Conservation (phyloP, 2,329 filamentous ascomycete species). For the Emergomyces africanus region DNA sequence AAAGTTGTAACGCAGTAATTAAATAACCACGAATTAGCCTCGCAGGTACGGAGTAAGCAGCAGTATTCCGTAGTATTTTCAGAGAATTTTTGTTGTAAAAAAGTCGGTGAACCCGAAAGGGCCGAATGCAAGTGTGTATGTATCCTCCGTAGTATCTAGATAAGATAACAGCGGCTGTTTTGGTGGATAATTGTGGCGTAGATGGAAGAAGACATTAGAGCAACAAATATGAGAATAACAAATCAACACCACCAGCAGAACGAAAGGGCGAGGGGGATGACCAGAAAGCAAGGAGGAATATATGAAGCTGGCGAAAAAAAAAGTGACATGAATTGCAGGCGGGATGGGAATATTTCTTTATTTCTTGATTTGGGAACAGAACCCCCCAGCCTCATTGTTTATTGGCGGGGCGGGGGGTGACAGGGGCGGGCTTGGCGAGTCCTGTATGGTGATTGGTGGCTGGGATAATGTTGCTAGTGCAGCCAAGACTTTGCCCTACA, state of each 20-base stretch:
- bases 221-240: too few relatives aligned
- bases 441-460: constrained; percentile 1
- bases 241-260: neutral
- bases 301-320: neutral
- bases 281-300: too few relatives aligned
- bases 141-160: too few relatives aligned
- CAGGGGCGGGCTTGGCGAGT: constrained; percentile 1
- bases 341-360: neutral
- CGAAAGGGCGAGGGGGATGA: neutral
- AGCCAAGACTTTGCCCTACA: constrained; percentile 1
- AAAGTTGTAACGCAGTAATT: neutral
- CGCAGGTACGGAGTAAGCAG: neutral
- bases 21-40: neutral
- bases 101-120: neutral
- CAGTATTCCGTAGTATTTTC: neutral
- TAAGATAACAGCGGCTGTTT: neutral
- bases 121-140: neutral
- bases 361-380: neutral
- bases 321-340: neutral
- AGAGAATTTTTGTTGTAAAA: neutral
- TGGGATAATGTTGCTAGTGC: neutral
- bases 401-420: constrained; percentile 10
- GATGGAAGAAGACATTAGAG: too few relatives aligned
- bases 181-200: neutral
- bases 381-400: constrained; percentile 2